Percentiles rank a stretch among this genome's conserved stretches.
These are phyloP conservation scores for Whalleya microplaca DNA, from an alignment of 2,329 filamentous ascomycete genomes.

Conservation along the genomic window DNA sequence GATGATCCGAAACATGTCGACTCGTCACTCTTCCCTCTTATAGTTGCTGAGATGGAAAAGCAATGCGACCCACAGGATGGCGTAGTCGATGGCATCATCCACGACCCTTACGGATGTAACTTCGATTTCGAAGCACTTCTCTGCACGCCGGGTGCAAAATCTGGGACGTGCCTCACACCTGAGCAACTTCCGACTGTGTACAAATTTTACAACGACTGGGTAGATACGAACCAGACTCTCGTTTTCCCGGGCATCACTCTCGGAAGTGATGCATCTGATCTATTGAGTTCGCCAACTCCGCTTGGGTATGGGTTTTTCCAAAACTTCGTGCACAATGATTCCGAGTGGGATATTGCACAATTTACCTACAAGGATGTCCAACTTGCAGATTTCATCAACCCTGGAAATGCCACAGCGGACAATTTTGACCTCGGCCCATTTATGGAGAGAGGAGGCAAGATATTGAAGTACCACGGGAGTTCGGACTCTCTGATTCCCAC, in stretches of 20 bases:
- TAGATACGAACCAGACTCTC: conserved; percentile 32
- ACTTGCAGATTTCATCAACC: conserved; percentile 33
- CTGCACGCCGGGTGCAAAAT: conserved; percentile 30
- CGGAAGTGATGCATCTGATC: conserved; percentile 27
- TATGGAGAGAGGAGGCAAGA: conserved; percentile 39
- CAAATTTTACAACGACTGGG: conserved; percentile 35
- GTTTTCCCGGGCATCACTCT: conserved; percentile 34
- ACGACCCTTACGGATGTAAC: conserved; percentile 45
- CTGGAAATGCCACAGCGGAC: conserved; percentile 27
- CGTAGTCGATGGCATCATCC: conserved; percentile 46
- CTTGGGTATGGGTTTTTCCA: conserved; percentile 29
- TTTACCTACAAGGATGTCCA: conserved; percentile 33
- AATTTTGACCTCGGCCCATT: conserved; percentile 40
- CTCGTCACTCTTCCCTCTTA: conserved; percentile 42
- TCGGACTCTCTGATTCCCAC: conserved; percentile 40
- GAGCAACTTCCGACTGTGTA: conserved; percentile 43
- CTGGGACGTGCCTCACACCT: conserved; percentile 42
- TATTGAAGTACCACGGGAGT: conserved; percentile 43
- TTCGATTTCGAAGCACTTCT: conserved; percentile 43
- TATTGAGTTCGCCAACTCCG: conserved; percentile 14
- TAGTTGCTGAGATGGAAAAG: conserved; percentile 45
- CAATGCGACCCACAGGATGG: conserved; percentile 51
- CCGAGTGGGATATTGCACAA: conserved; percentile 33
- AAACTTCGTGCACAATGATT: conserved; percentile 34
- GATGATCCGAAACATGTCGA: conserved; percentile 47